Evolutionary conservation across 768 basidiomycete genomes (phyloP).

Genomic region (Chiua virens): DNA sequence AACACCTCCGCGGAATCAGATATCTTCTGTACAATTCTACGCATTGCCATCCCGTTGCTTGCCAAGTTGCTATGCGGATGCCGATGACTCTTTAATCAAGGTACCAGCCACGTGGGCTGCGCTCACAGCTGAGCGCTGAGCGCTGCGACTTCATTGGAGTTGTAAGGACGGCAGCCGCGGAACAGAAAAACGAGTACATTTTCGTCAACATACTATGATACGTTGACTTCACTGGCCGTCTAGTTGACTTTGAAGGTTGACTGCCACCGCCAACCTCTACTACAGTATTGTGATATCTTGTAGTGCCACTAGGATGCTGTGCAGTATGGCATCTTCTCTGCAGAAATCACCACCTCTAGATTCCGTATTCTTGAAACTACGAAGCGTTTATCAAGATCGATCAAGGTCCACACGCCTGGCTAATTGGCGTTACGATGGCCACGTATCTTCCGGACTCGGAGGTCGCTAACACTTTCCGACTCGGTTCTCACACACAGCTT

Average conservation of each 20-base stretch:
- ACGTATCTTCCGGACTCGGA: slow-evolving; percentile 3
- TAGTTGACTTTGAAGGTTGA: not conserved
- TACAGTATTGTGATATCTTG: too few species aligned
- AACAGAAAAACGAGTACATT: not conserved
- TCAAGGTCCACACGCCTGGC: not conserved
- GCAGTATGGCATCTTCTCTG: too few species aligned
- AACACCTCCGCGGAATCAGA: not conserved
- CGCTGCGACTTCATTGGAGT: slow-evolving; percentile 4
- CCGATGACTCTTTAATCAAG: not conserved
- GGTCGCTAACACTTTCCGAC: slow-evolving; percentile 7
- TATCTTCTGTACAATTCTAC: not conserved
- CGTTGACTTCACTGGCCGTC: not conserved
- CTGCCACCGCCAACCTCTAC: slow-evolving; percentile 1
- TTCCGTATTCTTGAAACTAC: not conserved
- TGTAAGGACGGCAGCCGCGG: not conserved
- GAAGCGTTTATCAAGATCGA: not conserved
- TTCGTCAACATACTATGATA: not conserved
- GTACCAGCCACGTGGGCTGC: not conserved
- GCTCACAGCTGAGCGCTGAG: not conserved
- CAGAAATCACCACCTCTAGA: too few species aligned
- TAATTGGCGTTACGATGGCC: slow-evolving; percentile 1
- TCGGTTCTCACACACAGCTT: slow-evolving; percentile 33
- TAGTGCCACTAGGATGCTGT: slow-evolving; percentile 6
- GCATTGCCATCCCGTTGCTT: not conserved
- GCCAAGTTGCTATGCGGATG: not conserved